Base-by-base conservation (phyloP, 192 early-diverging fungal species). In the Geosiphon pyriformis region DNA sequence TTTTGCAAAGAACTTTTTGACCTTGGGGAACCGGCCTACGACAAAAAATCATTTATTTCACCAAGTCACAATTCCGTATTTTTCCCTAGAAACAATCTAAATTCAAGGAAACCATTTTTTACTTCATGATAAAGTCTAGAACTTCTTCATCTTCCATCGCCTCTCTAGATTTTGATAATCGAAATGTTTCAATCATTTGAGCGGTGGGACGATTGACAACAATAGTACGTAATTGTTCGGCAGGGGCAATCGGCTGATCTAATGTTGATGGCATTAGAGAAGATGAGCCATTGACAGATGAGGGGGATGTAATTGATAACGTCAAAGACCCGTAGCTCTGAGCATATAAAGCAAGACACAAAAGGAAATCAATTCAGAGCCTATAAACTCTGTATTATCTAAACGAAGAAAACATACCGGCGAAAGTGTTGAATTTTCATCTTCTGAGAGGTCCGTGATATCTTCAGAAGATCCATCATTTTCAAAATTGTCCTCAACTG, bases 1-100 rank as follows among this genome's bases (percentile, higher is more conserved):
- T 91, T 29, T 79, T 65, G 73, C 90, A 92, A 50, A 78, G 80
- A 67, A 92, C 77, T 27, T 85, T 82, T 62, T 78, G 76, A 47
- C 85, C 83, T 59, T 83, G 77, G 34, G 85, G 82, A 47, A 88
- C 82, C 4, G 90, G 90, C 37, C 90, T 92, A 69, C 2, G 32
- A 56, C 18, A 42, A 25, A 11, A 54, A 25, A 49, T 23, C 29
- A 26, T 29, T n/a, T 3, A 59, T 22, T 1, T 26, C 20, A 50
- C 3, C 30, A 59, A 2, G 23, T 59, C 18, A n/a, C 20, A 6
- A 57, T 12, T 55, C 31, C 6, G 17, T 55, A 55, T 30, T 27
- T 12, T 30, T 33, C 26, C 6, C 20, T 2, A 10, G 2, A 27
- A 32, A 12, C 31, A 27, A 55, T 55, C 26, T 27, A 20, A 27